These are phyloP conservation scores for Aquilaria yunnanensis DNA, from an alignment of 345 rosid genomes.

Conservation along the genomic window DNA sequence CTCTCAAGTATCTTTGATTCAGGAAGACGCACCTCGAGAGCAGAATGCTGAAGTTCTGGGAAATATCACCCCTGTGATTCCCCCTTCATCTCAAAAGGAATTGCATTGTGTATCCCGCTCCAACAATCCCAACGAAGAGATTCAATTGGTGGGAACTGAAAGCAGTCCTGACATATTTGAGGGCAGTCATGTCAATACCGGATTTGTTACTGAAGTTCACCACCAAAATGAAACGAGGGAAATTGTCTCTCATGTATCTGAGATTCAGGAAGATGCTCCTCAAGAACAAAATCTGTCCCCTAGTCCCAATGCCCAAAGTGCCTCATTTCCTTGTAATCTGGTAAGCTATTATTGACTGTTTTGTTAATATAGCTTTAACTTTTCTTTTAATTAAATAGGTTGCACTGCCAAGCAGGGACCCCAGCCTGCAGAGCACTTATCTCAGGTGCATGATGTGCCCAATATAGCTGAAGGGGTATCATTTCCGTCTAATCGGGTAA, in stretches of 20 bases:
- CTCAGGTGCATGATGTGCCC: constrained; percentile 7
- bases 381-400: neutral
- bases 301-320: no score
- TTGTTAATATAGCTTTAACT: no score
- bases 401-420: constrained; percentile 7
- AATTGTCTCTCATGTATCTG: no score
- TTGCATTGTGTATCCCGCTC: constrained; percentile 7
- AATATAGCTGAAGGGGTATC: constrained; percentile 3
- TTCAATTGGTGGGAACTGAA: constrained; percentile 15
- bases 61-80: constrained; percentile 19
- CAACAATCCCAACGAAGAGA: constrained; percentile 21
- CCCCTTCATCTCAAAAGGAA: constrained; percentile 11
- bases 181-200: no score
- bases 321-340: no score
- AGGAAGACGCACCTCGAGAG: no score
- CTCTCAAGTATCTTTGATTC: no score
- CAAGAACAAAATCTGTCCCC: no score
- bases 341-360: no score
- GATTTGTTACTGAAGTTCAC: no score
- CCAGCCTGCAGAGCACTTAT: constrained; percentile 13
- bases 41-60: neutral
- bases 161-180: constrained; percentile 2
- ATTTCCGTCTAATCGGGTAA: constrained; percentile 17
- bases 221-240: no score
- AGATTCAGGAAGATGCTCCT: no score